phyloP scores from a whole-genome alignment of 106 monocot genomes.

The Platanthera zijinensis region DNA sequence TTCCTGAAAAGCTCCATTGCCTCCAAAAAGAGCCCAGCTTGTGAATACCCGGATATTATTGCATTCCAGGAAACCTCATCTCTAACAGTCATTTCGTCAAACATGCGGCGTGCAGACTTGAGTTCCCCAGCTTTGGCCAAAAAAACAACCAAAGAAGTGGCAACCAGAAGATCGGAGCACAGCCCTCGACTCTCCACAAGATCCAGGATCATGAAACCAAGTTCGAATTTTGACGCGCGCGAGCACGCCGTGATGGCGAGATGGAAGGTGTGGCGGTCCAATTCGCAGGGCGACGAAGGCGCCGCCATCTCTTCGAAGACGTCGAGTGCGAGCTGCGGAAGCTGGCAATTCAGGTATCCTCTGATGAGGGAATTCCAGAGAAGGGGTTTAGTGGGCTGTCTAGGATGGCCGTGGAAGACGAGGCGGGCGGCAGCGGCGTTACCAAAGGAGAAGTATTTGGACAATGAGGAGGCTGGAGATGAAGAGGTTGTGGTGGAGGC shows the following conservation, averaged over 20 bases:
- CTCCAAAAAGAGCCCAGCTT: slow-evolving; percentile 24
- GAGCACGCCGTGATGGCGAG: slow-evolving; percentile 54
- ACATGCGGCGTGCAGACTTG: slow-evolving; percentile 33
- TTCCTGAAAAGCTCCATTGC: slow-evolving; percentile 35
- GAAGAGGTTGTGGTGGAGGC: slow-evolving; percentile 49
- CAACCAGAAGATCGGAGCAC: slow-evolving; percentile 39
- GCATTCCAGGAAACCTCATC: slow-evolving; percentile 64
- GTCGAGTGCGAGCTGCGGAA: slow-evolving; percentile 22
- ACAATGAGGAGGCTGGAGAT: slow-evolving; percentile 41
- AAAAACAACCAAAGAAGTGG: slow-evolving; percentile 41
- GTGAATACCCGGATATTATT: slow-evolving; percentile 42
- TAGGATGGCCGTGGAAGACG: slow-evolving; percentile 23
- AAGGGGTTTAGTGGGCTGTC: slow-evolving; percentile 28
- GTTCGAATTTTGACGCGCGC: slow-evolving; percentile 27
- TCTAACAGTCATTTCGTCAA: slow-evolving; percentile 35
- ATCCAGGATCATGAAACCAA: slow-evolving; percentile 23
- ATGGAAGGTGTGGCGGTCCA: slow-evolving; percentile 45
- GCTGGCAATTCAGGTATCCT: slow-evolving; percentile 29
- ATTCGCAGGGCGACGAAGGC: slow-evolving; percentile 9
- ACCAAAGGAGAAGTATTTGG: slow-evolving; percentile 38
- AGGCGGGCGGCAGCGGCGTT: slow-evolving; percentile 15
- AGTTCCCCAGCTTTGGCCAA: slow-evolving; percentile 31
- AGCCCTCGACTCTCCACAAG: slow-evolving; percentile 19
- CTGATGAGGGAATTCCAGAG: slow-evolving; percentile 63
- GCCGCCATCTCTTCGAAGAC: slow-evolving; percentile 31